phyloP scores from a whole-genome alignment of 495 filamentous ascomycete species.

The Hypoxylon intermedium region DNA sequence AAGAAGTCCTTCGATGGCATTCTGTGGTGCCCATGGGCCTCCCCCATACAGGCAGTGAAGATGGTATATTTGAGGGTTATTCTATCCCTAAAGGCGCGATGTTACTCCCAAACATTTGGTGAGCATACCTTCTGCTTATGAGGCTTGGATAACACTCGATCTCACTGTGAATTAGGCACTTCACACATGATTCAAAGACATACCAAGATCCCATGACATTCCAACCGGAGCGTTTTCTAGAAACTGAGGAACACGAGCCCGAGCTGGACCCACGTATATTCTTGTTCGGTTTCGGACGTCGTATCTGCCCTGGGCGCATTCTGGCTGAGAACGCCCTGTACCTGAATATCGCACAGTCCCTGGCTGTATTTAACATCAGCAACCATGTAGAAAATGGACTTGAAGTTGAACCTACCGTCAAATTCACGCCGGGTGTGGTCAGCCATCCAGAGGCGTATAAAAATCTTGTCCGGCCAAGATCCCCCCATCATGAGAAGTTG shows the following conservation, averaged over 20 bases:
- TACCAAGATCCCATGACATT: slow-evolving; percentile 54
- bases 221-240: slow-evolving; percentile 51
- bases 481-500: slow-evolving; percentile 42
- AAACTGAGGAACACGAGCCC: slow-evolving; percentile 40
- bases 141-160: neutral
- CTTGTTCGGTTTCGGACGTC: slow-evolving; percentile 61
- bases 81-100: slow-evolving; percentile 56
- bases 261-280: slow-evolving; percentile 52
- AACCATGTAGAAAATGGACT: slow-evolving; percentile 43
- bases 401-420: slow-evolving; percentile 27
- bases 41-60: slow-evolving; percentile 54
- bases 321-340: slow-evolving; percentile 56
- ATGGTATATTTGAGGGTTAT: slow-evolving; percentile 59
- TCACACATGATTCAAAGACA: slow-evolving; percentile 46
- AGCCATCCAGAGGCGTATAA: slow-evolving; percentile 46
- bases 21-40: slow-evolving; percentile 52
- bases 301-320: slow-evolving; percentile 60
- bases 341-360: slow-evolving; percentile 51
- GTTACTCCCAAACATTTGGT: slow-evolving; percentile 45
- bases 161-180: slow-evolving; percentile 30
- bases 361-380: slow-evolving; percentile 52
- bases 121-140: neutral
- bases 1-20: slow-evolving; percentile 56
- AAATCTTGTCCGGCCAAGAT: slow-evolving; percentile 44
- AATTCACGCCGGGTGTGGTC: slow-evolving; percentile 45